A percentile compares a stretch with the other conserved stretches of the same genome.
Conservation (phyloP, 2,329 filamentous ascomycete species). For the Arthrobotrys megalospora region DNA sequence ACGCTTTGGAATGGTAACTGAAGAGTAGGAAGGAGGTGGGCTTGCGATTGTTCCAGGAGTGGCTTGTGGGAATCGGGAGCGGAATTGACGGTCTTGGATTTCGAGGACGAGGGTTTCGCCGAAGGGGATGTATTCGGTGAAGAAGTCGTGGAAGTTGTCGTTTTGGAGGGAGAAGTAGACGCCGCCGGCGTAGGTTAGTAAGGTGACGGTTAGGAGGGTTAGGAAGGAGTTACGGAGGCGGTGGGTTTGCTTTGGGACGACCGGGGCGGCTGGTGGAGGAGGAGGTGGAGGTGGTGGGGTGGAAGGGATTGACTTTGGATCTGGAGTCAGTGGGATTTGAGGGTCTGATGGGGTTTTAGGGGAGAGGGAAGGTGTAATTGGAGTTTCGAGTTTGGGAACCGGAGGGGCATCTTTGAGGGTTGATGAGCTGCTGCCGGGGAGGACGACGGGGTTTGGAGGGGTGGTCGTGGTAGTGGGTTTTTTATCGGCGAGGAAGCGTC, state of each 20-base stretch:
- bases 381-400: conserved; percentile 60
- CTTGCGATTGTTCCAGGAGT: conserved; percentile 69
- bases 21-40: conserved; percentile 65
- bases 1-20: conserved; percentile 63
- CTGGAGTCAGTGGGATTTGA: conserved; percentile 70
- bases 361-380: conserved; percentile 64
- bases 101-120: conserved; percentile 95
- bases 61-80: conserved; percentile 81
- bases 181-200: conserved; percentile 85
- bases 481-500: conserved; percentile 50
- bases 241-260: conserved; percentile 74
- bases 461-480: conserved; percentile 46
- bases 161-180: conserved; percentile 93
- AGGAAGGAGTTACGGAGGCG: conserved; percentile 83
- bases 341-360: conserved; percentile 67
- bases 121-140: conserved; percentile 95
- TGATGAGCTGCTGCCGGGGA: conserved; percentile 61
- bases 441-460: conserved; percentile 63
- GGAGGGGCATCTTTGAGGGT: conserved; percentile 65
- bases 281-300: conserved; percentile 68
- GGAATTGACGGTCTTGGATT: conserved; percentile 94
- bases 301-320: conserved; percentile 66
- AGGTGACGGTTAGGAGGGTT: conserved; percentile 81
- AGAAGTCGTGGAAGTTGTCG: conserved; percentile 99
- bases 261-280: conserved; percentile 65